phyloP scores from a whole-genome alignment of 352 stramenopile species.

The Nothophytophthora sp. region DNA sequence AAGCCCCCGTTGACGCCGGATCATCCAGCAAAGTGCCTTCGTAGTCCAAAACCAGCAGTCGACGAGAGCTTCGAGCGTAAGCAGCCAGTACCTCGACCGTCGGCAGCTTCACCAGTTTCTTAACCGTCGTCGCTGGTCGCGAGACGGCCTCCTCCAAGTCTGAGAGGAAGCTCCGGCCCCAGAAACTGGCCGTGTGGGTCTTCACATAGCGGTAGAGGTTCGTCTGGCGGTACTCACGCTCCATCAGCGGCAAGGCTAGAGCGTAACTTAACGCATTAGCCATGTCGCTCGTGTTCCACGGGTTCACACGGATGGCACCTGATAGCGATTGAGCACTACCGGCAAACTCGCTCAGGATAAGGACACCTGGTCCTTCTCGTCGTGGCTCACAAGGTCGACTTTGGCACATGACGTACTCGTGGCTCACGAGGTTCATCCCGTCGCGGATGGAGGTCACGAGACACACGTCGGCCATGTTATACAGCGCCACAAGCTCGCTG shows the following conservation, averaged over 20 bases:
- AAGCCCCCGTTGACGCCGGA: neutral
- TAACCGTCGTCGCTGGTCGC: slow-evolving; percentile 32
- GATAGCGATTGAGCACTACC: slow-evolving; percentile 87
- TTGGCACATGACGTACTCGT: slow-evolving; percentile 91
- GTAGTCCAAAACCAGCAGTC: slow-evolving; percentile 80
- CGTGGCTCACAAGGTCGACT: slow-evolving; percentile 54
- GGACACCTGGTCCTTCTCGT: slow-evolving; percentile 72
- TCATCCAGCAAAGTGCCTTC: slow-evolving; percentile 79
- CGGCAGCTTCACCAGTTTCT: slow-evolving; percentile 52
- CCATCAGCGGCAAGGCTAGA: slow-evolving; percentile 76
- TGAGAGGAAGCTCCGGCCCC: slow-evolving; percentile 78
- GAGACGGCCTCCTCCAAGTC: slow-evolving; percentile 66
- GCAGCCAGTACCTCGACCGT: slow-evolving; percentile 29
- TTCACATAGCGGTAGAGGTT: slow-evolving; percentile 89
- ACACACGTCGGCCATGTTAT: slow-evolving; percentile 89
- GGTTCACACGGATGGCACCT: slow-evolving; percentile 88
- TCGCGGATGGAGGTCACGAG: slow-evolving; percentile 90
- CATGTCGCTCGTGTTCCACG: slow-evolving; percentile 87
- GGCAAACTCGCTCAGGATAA: slow-evolving; percentile 90
- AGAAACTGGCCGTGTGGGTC: slow-evolving; percentile 84
- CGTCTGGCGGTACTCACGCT: slow-evolving; percentile 84
- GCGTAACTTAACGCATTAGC: slow-evolving; percentile 70
- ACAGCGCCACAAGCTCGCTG: slow-evolving; percentile 86
- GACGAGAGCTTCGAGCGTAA: slow-evolving; percentile 58
- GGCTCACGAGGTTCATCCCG: slow-evolving; percentile 90